Base-by-base conservation (phyloP, 1,139 yeast genomes). In the Yamadazyma songkhlaensis region DNA sequence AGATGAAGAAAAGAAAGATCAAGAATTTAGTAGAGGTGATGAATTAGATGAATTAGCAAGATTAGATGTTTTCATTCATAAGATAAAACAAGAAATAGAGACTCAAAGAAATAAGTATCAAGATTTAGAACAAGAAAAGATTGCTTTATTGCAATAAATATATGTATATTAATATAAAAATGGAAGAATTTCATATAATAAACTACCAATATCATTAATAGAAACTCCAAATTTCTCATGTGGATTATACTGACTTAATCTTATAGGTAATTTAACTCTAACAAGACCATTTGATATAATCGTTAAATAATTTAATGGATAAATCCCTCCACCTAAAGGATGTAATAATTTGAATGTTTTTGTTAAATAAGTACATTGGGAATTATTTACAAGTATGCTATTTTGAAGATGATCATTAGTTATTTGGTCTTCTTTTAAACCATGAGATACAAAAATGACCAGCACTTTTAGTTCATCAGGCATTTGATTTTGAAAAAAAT, bases 41-140 rank as follows among this genome's bases (percentile, higher is more conserved):
- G 97, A 90, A 55, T 68, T 69, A 23, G 95, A 89, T 46, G 97
- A 90, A 54, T 59, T 86, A 39, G 88, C 84, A 29, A 68, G 95
- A 40, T 66, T 87, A 38, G 80, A 82, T 13, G 71, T 78, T 14
- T 94, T 86, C 21, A 64, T 82, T 7, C 77, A 74, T 28, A 77
- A 77, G 40, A 82, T 90, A 2, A 72, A 72, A 40, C 67, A 67
- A 36, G 84, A 80, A 53, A 72, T 79, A 23, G 80, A 76, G 40
- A 64, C 61, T 35, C 74, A 77, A 44, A 64, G 76, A 39, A 62
- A 66, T 39, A 74, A 75, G 45, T 74, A 80, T 45, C 65, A 68
- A 38, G 74, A 72, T 41, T 62, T 76, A 42, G 82, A 80, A 48
- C 73, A 68, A 44, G 72, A 67, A 41, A 67, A 64, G 41, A 52